phyloP scores from a whole-genome alignment of 2,329 filamentous ascomycete species.

The Trichophyton benhamiae region DNA sequence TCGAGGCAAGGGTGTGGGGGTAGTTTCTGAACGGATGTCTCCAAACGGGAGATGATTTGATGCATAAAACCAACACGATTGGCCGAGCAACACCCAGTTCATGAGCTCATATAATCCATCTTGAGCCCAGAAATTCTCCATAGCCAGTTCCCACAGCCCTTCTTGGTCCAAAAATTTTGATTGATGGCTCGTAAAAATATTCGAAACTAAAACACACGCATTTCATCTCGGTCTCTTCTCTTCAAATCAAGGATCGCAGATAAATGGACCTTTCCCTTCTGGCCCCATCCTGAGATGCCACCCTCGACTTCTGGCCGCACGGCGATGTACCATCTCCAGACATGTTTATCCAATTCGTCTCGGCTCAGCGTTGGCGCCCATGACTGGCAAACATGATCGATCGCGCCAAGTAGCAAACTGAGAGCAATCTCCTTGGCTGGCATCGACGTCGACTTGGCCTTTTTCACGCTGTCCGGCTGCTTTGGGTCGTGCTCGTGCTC shows the following conservation, averaged over 20 bases:
- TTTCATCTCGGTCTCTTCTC: not conserved
- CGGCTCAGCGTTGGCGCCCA: conserved; percentile 54
- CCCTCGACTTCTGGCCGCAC: conserved; percentile 63
- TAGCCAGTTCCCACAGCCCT: too few species aligned
- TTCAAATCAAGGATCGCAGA: not conserved
- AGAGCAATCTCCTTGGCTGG: conserved; percentile 58
- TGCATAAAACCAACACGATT: not conserved
- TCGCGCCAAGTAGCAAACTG: conserved; percentile 54
- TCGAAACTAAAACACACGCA: not conserved
- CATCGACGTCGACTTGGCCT: conserved; percentile 41
- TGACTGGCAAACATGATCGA: conserved; percentile 60
- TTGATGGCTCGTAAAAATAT: not conserved
- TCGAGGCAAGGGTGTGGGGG: not conserved
- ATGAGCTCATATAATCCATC: too few species aligned
- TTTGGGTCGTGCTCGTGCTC: conserved; percentile 3
- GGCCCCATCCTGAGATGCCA: conserved; percentile 70
- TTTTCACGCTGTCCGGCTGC: conserved; percentile 24
- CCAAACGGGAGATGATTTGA: not conserved
- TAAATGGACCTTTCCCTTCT: conserved; percentile 54
- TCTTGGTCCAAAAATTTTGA: not conserved
- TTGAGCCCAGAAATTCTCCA: too few species aligned
- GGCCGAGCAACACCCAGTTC: too few species aligned
- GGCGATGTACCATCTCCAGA: conserved; percentile 71
- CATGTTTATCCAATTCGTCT: conserved; percentile 59
- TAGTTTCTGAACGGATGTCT: not conserved